Evolutionary conservation across 139 green algal genomes (phyloP), one percentile per base, ranked within the genome.

Genomic region (Coccomyxa sp.): DNA sequence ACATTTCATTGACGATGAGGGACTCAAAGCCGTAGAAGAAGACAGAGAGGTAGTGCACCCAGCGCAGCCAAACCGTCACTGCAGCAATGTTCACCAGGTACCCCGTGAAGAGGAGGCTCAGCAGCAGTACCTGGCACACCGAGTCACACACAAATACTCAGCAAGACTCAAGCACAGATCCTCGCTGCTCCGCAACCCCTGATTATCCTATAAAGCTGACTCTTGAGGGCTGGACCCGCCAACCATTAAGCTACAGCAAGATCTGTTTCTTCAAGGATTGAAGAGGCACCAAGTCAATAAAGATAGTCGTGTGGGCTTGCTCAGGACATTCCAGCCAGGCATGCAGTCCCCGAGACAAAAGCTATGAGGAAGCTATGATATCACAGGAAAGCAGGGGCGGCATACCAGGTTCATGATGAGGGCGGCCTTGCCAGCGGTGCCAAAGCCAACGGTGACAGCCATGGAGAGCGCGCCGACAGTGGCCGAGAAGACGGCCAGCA

Each of bases 391-490:
- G 63, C 10, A 9, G 63, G 1, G 4, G 63, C 63, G 10, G 63
- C 9, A 71, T 71, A 71, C 84, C 79, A 96, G 85, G 80, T 95
- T 96, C 87, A 95, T 96, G 45, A 92, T 68, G n/a, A 98, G 86
- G 15, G 86, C 82, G 1, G 92, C 86, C 25, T 87, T 85, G 66
- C 94, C 93, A 60, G 91, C 82, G 17, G 88, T 88, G 25, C 58
- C 81, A 71, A 32, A 85, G n/a, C 66, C 81, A 13, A 91, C 83
- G 12, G 90, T 87, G 9, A 96, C 85, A 0, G 78, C 82, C 80
- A 97, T 85, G 58, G 88, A 89, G 17, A 95, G 80, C 4, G 91
- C 91, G 23, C 92, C 94, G 15, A 91, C 84, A 51, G 86, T 80
- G 7, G 87, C 77, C 27, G 82, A 89, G 82, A 94, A 92, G 10